Evolutionary conservation across 2,329 filamentous ascomycete species (phyloP).

Genomic region (Sarocladium kiliense): DNA sequence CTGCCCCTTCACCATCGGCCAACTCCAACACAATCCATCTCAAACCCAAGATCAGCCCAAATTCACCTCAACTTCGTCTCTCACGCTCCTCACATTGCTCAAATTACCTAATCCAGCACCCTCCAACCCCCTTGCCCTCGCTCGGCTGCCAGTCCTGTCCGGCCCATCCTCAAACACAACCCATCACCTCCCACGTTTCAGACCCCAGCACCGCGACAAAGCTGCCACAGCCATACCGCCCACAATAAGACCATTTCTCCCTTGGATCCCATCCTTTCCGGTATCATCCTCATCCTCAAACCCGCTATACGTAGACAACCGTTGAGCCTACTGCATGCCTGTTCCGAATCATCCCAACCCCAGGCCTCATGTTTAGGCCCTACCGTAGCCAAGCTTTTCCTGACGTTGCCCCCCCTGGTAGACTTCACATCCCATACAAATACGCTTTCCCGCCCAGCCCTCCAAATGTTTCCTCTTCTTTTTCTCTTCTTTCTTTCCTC

Average conservation of each 20-base stretch:
- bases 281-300: conserved; percentile 10
- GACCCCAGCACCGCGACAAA: conserved; percentile 2
- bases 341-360: background rate
- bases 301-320: too few relatives aligned
- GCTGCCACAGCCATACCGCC: background rate
- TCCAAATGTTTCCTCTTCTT: conserved; percentile 9
- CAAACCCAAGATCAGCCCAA: background rate
- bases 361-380: background rate
- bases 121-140: background rate
- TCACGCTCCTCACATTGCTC: background rate
- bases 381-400: conserved; percentile 1
- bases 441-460: conserved; percentile 10
- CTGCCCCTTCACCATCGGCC: too few relatives aligned
- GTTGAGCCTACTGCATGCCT: background rate
- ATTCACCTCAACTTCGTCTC: too few relatives aligned
- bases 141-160: background rate
- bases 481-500: conserved; percentile 16
- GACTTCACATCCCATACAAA: conserved; percentile 11
- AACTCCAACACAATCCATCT: too few relatives aligned
- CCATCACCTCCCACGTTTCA: conserved; percentile 8
- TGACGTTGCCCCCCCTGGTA: background rate
- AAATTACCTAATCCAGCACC: background rate
- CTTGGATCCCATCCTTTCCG: background rate
- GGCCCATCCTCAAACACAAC: conserved; percentile 7
- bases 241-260: background rate